Conservation (phyloP, 768 basidiomycete genomes). For the Suillus hirtellus region DNA sequence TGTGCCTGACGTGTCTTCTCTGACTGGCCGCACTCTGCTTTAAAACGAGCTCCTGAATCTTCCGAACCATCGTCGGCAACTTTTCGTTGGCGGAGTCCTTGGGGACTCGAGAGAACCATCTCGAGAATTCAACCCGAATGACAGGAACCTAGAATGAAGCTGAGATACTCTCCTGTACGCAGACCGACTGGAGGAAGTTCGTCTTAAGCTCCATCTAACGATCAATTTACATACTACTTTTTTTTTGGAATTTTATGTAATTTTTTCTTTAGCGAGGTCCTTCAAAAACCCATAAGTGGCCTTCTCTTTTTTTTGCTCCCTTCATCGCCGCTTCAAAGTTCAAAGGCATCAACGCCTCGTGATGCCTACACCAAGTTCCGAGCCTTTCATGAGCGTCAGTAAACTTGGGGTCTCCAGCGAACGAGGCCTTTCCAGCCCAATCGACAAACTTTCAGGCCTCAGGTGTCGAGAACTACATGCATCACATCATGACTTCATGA, state of each 20-base stretch:
- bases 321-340: background rate
- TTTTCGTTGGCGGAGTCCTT: slow-evolving; percentile 28
- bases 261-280: background rate
- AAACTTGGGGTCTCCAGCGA: background rate
- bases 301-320: background rate
- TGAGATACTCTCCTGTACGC: background rate
- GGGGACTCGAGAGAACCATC: slow-evolving; percentile 24
- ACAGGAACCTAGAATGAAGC: background rate
- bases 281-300: background rate
- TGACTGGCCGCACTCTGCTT: slow-evolving; percentile 12
- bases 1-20: slow-evolving; percentile 14
- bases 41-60: background rate
- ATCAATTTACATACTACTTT: background rate
- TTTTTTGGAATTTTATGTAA: slow-evolving; percentile 1
- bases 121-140: slow-evolving; percentile 2
- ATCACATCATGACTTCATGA: background rate
- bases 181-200: background rate
- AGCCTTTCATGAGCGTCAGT: no score
- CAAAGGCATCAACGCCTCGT: no score
- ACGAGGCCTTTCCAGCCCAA: background rate
- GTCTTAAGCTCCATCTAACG: background rate
- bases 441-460: background rate
- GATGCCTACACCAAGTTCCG: no score
- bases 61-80: slow-evolving; percentile 1
- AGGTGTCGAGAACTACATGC: background rate